Evolutionary conservation across 1,139 yeast genomes (phyloP).

Genomic region (Blastobotrys arbuscula): DNA sequence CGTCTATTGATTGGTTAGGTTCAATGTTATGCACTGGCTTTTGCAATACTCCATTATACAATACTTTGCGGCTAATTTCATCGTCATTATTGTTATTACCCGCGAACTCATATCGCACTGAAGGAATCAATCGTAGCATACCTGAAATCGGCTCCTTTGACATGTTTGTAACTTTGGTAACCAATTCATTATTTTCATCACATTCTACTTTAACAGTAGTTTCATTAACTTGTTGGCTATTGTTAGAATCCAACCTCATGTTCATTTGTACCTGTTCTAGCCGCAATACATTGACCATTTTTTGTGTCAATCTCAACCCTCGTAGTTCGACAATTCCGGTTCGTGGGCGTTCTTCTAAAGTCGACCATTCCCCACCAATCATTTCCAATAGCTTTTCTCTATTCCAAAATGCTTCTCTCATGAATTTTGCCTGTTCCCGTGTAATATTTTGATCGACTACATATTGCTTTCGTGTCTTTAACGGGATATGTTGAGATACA

Average conservation of each 20-base stretch:
- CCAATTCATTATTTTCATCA: conserved; percentile 22
- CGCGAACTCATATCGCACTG: conserved; percentile 35
- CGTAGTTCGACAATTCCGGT: conserved; percentile 62
- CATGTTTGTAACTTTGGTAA: conserved; percentile 25
- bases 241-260: conserved; percentile 25
- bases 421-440: conserved; percentile 46
- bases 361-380: conserved; percentile 60
- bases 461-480: conserved; percentile 61
- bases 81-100: conserved; percentile 20
- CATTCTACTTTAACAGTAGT: conserved; percentile 17
- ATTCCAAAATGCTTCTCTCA: conserved; percentile 74
- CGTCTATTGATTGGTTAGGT: conserved; percentile 40
- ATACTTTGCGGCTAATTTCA: conserved; percentile 25
- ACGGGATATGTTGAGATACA: conserved; percentile 56
- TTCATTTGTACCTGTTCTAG: conserved; percentile 45
- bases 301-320: conserved; percentile 52
- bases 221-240: conserved; percentile 13
- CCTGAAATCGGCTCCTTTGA: conserved; percentile 42
- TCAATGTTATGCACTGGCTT: conserved; percentile 40
- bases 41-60: conserved; percentile 62
- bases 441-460: conserved; percentile 55
- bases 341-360: conserved; percentile 24
- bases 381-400: conserved; percentile 56
- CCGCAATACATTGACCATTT: conserved; percentile 40
- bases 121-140: conserved; percentile 60